Percentiles rank a stretch among this genome's conserved stretches.
These are phyloP conservation scores for Akanthomyces uredinophilus DNA, from an alignment of 2,329 filamentous ascomycete species.

Conservation along the genomic window DNA sequence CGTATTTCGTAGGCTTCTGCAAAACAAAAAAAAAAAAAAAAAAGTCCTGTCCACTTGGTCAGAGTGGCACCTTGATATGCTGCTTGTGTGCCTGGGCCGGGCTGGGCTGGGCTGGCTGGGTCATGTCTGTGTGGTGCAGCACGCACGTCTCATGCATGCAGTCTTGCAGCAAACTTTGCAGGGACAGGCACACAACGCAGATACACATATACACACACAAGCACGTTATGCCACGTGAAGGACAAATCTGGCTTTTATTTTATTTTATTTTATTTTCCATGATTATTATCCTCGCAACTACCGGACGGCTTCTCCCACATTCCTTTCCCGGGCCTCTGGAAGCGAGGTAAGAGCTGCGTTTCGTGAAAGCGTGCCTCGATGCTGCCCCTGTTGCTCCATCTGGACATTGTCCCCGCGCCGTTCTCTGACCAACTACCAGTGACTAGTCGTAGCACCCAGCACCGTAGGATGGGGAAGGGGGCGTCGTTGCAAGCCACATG, in stretches of 20 bases:
- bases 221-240: background rate
- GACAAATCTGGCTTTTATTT: background rate
- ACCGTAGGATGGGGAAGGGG: background rate
- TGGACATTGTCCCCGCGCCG: background rate
- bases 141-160: background rate
- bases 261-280: too few species aligned
- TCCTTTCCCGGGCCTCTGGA: background rate
- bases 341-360: background rate
- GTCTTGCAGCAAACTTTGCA: background rate
- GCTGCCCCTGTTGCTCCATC: background rate
- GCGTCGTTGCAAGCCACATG: background rate
- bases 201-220: background rate
- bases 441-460: too few species aligned
- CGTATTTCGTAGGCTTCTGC: too few species aligned
- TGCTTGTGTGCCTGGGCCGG: too few species aligned
- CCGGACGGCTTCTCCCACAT: background rate
- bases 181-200: background rate
- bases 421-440: background rate
- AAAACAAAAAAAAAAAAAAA: too few species aligned
- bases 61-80: too few species aligned
- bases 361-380: background rate
- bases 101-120: too few species aligned
- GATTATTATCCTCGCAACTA: background rate
- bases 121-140: too few species aligned
- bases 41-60: too few species aligned